Conservation (phyloP, 139 green algal species). For the Volvox africanus region DNA sequence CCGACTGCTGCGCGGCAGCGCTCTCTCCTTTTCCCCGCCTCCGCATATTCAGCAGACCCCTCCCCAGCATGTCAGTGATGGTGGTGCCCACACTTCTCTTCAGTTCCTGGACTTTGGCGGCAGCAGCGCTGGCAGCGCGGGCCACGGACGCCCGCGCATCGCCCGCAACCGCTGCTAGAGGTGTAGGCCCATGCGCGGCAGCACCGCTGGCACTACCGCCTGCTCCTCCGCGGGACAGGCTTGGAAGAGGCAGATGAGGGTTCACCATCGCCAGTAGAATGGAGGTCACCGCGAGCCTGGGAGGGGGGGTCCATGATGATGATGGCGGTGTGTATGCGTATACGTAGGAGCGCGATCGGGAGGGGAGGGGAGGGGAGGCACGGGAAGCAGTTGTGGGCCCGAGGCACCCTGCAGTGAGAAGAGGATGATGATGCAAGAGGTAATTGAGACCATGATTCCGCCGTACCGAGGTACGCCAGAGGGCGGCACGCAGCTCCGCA, state of each 20-base stretch:
- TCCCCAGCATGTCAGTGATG: constrained; percentile 3
- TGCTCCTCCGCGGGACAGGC: too few species aligned
- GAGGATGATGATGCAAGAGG: not conserved
- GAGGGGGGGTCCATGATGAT: too few species aligned
- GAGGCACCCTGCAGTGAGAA: not conserved
- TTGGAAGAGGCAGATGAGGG: constrained; percentile 5
- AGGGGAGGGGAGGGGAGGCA: not conserved
- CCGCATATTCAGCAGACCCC: constrained; percentile 4
- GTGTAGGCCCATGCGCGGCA: not conserved
- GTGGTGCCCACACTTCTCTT: constrained; percentile 19
- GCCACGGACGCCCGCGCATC: constrained; percentile 36
- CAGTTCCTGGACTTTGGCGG: constrained; percentile 37
- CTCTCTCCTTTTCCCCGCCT: not conserved
- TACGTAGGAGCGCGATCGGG: not conserved
- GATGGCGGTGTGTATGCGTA: too few species aligned
- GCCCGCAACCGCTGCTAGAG: constrained; percentile 29
- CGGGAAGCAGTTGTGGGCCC: not conserved
- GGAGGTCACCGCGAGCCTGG: constrained; percentile 40
- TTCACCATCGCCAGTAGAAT: constrained; percentile 50
- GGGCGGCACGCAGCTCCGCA: too few species aligned
- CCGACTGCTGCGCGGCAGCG: not conserved
- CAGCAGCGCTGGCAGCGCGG: not conserved
- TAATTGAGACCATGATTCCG: not conserved
- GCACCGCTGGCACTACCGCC: too few species aligned
- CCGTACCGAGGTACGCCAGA: too few species aligned